phyloP scores from a whole-genome alignment of 2,329 filamentous ascomycete species.

The Elsinoe fawcettii region DNA sequence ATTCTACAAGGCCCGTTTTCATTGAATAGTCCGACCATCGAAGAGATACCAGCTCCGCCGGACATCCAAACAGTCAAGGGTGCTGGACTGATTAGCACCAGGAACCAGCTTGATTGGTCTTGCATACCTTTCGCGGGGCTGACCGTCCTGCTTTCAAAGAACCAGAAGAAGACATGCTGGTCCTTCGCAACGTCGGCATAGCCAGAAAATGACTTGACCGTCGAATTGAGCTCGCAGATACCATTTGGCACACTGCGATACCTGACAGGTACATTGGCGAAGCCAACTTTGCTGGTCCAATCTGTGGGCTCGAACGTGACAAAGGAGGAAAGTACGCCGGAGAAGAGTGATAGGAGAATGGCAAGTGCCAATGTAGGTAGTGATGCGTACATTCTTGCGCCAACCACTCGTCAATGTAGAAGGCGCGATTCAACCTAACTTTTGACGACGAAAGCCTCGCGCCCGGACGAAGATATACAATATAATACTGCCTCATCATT shows the following conservation, averaged over 20 bases:
- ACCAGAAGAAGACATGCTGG: slow-evolving; percentile 50
- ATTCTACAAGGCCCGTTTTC: slow-evolving; percentile 49
- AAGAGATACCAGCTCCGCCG: too few relatives aligned
- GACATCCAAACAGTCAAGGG: too few relatives aligned
- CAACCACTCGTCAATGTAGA: too few relatives aligned
- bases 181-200: slow-evolving; percentile 47
- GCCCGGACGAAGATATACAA: too few relatives aligned
- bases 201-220: slow-evolving; percentile 49
- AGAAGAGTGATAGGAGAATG: background rate
- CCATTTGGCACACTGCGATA: slow-evolving; percentile 52
- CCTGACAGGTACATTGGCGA: slow-evolving; percentile 45
- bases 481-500: too few relatives aligned
- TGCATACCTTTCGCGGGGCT: slow-evolving; percentile 34
- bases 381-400: too few relatives aligned
- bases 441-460: too few relatives aligned
- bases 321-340: slow-evolving; percentile 33
- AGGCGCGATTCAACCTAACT: too few relatives aligned
- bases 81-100: too few relatives aligned
- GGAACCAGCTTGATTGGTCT: slow-evolving; percentile 21
- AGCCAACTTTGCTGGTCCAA: slow-evolving; percentile 37
- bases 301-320: slow-evolving; percentile 38
- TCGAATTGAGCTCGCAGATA: slow-evolving; percentile 49
- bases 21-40: too few relatives aligned
- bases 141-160: slow-evolving; percentile 47
- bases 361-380: too few relatives aligned